Conservation (phyloP, 2,329 filamentous ascomycete species). For the Mollisia scopiformis region DNA sequence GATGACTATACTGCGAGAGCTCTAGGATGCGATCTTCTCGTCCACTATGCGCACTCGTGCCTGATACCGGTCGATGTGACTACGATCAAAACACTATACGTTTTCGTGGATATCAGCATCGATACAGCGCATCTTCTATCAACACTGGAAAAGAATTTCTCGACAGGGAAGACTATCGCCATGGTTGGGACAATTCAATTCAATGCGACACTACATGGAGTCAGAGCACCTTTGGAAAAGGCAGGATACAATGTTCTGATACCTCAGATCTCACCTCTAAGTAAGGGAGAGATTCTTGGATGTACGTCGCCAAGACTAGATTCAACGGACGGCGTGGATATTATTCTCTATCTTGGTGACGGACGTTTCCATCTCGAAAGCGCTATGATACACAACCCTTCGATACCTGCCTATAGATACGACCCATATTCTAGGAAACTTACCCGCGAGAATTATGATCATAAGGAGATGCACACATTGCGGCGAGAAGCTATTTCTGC, state of each 20-base stretch:
- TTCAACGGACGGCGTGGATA: slow-evolving; percentile 63
- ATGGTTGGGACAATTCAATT: slow-evolving; percentile 98
- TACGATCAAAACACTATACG: slow-evolving; percentile 94
- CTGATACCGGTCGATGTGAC: slow-evolving; percentile 96
- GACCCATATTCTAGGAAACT: slow-evolving; percentile 94
- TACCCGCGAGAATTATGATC: slow-evolving; percentile 88
- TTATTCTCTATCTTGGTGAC: slow-evolving; percentile 88
- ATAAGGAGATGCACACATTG: slow-evolving; percentile 85
- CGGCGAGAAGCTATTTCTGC: slow-evolving; percentile 76
- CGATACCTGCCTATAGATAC: slow-evolving; percentile 89
- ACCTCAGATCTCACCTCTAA: slow-evolving; percentile 89
- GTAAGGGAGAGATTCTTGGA: slow-evolving; percentile 95
- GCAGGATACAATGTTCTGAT: slow-evolving; percentile 86
- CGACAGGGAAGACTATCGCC: slow-evolving; percentile 82
- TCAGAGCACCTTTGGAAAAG: slow-evolving; percentile 75
- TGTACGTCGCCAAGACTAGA: slow-evolving; percentile 83
- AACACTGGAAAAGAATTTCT: slow-evolving; percentile 87
- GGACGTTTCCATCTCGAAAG: slow-evolving; percentile 96
- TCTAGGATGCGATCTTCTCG: slow-evolving; percentile 88
- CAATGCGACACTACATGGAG: slow-evolving; percentile 92
- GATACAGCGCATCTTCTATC: slow-evolving; percentile 86
- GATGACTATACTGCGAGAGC: slow-evolving; percentile 97
- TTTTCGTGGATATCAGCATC: slow-evolving; percentile 98
- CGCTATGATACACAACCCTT: slow-evolving; percentile 98
- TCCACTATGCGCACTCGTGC: slow-evolving; percentile 97